Evolutionary conservation across 2,329 filamentous ascomycete genomes (phyloP).

Genomic region (Pseudogymnoascus sp.): DNA sequence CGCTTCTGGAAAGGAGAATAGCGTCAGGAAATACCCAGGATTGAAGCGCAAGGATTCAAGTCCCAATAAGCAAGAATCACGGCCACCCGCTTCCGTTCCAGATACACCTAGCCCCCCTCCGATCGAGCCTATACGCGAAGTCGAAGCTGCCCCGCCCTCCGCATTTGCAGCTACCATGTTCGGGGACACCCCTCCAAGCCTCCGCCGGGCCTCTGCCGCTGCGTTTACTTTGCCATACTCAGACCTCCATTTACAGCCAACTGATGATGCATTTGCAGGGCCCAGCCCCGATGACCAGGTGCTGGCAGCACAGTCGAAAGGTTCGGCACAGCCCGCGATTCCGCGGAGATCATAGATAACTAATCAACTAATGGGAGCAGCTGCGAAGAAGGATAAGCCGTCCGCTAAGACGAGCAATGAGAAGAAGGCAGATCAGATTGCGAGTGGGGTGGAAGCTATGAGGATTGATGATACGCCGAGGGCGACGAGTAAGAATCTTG

Average conservation of each 20-base stretch:
- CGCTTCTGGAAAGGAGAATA: constrained; percentile 9
- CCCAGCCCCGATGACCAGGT: constrained; percentile 92
- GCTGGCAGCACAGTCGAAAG: constrained; percentile 79
- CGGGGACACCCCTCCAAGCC: constrained; percentile 25
- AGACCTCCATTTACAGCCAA: constrained; percentile 33
- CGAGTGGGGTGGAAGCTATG: constrained; percentile 39
- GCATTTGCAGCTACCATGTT: constrained; percentile 38
- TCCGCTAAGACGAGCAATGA: constrained; percentile 32
- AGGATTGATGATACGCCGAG: constrained; percentile 46
- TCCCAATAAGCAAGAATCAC: constrained; percentile 24
- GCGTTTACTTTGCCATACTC: constrained; percentile 35
- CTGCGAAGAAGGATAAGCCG: constrained; percentile 32
- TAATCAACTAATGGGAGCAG: constrained; percentile 27
- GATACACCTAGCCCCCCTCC: constrained; percentile 10
- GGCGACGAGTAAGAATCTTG: constrained; percentile 68
- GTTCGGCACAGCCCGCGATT: constrained; percentile 46
- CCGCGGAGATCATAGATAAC: constrained; percentile 21
- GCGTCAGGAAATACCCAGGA: constrained; percentile 22
- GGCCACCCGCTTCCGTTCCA: constrained; percentile 12
- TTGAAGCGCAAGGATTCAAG: constrained; percentile 29
- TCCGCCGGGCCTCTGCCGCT: constrained; percentile 15
- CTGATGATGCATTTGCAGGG: constrained; percentile 60
- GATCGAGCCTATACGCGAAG: constrained; percentile 14
- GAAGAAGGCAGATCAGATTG: constrained; percentile 35
- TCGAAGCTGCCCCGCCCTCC: constrained; percentile 30